phyloP scores from a whole-genome alignment of 139 green algal genomes.

The Chlorella sorokiniana region DNA sequence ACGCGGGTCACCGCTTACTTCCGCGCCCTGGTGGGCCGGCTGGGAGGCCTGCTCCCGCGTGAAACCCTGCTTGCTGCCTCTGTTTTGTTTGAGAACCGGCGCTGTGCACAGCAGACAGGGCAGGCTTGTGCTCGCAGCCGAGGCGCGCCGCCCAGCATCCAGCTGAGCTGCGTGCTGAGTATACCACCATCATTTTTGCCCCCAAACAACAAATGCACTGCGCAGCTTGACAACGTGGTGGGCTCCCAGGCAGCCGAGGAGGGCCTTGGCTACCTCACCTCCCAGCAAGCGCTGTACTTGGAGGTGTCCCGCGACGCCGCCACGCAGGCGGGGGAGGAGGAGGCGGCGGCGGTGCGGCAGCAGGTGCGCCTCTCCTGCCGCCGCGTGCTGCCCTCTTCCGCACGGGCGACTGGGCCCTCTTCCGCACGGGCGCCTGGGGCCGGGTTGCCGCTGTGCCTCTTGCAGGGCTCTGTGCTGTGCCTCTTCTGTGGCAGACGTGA shows the following conservation, averaged over 20 bases:
- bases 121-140: too few relatives aligned
- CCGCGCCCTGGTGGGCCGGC: slow-evolving; percentile 6
- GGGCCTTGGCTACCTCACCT: slow-evolving; percentile 15
- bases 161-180: too few relatives aligned
- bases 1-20: slow-evolving; percentile 26
- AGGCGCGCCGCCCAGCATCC: too few relatives aligned
- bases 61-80: too few relatives aligned
- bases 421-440: too few relatives aligned
- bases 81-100: too few relatives aligned
- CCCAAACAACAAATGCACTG: too few relatives aligned
- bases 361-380: too few relatives aligned
- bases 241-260: neutral
- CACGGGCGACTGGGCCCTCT: too few relatives aligned
- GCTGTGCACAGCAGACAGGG: too few relatives aligned
- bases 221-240: neutral
- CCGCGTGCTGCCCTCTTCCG: too few relatives aligned
- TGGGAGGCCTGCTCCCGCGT: neutral
- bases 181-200: too few relatives aligned
- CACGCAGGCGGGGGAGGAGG: slow-evolving; percentile 1
- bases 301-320: neutral
- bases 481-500: neutral
- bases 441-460: neutral
- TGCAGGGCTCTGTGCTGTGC: neutral
- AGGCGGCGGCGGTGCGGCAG: neutral
- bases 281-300: neutral